Conservation (phyloP, 2,329 filamentous ascomycete species). For the Purpureocillium takamizusanense region DNA sequence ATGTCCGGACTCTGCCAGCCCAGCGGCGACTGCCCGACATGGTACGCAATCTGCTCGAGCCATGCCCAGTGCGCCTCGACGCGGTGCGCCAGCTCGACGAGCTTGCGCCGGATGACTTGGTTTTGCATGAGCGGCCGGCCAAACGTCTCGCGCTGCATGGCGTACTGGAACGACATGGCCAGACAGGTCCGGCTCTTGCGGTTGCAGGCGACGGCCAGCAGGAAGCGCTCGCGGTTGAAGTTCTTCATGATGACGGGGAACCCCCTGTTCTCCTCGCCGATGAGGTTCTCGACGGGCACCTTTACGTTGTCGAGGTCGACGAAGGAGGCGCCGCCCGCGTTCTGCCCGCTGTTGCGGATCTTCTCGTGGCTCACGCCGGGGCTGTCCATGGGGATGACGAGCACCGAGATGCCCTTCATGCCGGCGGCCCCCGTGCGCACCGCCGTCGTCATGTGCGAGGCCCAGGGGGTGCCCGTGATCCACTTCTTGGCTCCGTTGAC, state of each 20-base stretch:
- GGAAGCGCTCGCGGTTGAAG: conserved; percentile 51
- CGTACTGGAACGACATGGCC: conserved; percentile 42
- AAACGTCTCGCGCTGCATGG: conserved; percentile 45
- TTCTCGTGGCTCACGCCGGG: conserved; percentile 39
- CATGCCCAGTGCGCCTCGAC: conserved; percentile 55
- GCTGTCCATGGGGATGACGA: conserved; percentile 43
- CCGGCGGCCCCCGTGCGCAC: conserved; percentile 49
- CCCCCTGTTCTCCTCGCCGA: conserved; percentile 45
- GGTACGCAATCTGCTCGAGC: conserved; percentile 51
- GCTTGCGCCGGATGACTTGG: conserved; percentile 50
- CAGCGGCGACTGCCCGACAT: conserved; percentile 26
- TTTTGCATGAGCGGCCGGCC: conserved; percentile 47
- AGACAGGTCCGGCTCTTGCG: conserved; percentile 47
- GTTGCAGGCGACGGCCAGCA: conserved; percentile 47
- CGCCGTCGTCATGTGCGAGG: conserved; percentile 53
- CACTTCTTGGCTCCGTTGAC: conserved; percentile 63
- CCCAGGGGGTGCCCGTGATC: conserved; percentile 55
- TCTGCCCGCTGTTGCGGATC: conserved; percentile 58
- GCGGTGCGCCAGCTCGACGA: conserved; percentile 48
- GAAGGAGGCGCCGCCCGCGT: conserved; percentile 51
- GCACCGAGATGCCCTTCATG: conserved; percentile 42
- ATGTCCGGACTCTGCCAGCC: conserved; percentile 22
- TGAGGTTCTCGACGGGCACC: conserved; percentile 30
- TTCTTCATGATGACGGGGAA: conserved; percentile 49
- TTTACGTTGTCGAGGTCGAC: conserved; percentile 46